Conservation (phyloP, 805 yeast species). For the Hanseniaspora valbyensis region DNA sequence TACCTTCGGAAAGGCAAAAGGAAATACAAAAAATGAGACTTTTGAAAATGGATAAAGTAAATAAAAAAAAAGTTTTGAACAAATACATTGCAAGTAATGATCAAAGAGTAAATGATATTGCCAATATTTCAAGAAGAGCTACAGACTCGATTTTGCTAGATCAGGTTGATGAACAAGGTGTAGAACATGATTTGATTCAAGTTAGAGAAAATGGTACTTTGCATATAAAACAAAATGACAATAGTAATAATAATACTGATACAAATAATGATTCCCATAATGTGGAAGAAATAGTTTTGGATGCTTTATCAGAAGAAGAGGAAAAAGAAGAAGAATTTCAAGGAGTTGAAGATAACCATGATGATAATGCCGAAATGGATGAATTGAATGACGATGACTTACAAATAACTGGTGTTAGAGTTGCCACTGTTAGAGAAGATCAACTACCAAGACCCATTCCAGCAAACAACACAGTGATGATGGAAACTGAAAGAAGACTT, state of each 20-base stretch:
- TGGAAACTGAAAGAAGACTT: neutral
- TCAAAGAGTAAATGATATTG: neutral
- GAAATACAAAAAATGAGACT: neutral
- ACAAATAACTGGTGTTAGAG: neutral
- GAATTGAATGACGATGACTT: neutral
- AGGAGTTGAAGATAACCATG: no score
- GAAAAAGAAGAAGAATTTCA: no score
- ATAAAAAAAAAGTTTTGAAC: neutral
- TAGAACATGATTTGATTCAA: neutral
- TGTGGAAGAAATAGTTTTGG: no score
- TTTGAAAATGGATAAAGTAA: neutral
- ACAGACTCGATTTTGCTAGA: slow-evolving; percentile 12
- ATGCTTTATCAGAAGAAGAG: no score
- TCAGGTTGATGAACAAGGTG: neutral
- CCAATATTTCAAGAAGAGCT: slow-evolving; percentile 12
- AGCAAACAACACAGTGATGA: neutral
- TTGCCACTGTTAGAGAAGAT: neutral
- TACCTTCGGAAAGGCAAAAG: neutral
- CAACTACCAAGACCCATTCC: neutral
- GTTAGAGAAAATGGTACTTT: neutral
- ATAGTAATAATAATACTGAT: no score
- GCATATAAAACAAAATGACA: neutral
- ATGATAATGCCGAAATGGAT: no score
- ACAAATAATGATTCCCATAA: no score
- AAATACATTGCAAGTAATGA: slow-evolving; percentile 1